Conservation (phyloP, 768 basidiomycete species). For the Clathrus columnatus region DNA sequence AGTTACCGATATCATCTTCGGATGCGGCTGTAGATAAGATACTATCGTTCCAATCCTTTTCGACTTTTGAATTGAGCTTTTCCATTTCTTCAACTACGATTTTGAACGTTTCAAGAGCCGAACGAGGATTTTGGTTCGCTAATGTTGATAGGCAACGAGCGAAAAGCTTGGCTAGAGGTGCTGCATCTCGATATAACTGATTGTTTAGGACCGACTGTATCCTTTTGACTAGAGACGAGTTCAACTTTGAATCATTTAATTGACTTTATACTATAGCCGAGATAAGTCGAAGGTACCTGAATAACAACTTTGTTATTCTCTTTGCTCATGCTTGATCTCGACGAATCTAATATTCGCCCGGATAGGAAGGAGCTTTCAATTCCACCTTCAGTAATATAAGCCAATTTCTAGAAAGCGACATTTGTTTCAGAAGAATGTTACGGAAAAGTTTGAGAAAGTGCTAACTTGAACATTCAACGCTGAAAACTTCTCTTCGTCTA, state of each 20-base stretch:
- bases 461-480: conserved; percentile 3
- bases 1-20: conserved; percentile 24
- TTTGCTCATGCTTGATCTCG: background rate
- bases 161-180: conserved; percentile 15
- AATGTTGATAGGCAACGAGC: conserved; percentile 8
- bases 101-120: conserved; percentile 21
- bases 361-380: background rate
- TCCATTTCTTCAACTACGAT: conserved; percentile 15
- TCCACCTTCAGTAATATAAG: background rate
- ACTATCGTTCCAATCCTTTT: conserved; percentile 23
- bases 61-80: conserved; percentile 15
- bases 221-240: conserved; percentile 30
- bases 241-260: conserved; percentile 22
- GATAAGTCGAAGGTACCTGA: conserved; percentile 28
- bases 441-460: background rate
- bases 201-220: conserved; percentile 16
- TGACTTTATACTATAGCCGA: conserved; percentile 37
- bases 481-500: background rate
- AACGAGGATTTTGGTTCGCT: conserved; percentile 7
- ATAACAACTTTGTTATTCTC: conserved; percentile 23
- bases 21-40: conserved; percentile 18
- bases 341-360: background rate
- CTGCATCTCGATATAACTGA: conserved; percentile 27
- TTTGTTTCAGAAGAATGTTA: background rate
- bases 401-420: background rate